Percentiles rank a stretch among this genome's conserved stretches.
Evolutionary conservation across 2,329 filamentous ascomycete species (phyloP).

Genomic region (Sporothrix brasiliensis): DNA sequence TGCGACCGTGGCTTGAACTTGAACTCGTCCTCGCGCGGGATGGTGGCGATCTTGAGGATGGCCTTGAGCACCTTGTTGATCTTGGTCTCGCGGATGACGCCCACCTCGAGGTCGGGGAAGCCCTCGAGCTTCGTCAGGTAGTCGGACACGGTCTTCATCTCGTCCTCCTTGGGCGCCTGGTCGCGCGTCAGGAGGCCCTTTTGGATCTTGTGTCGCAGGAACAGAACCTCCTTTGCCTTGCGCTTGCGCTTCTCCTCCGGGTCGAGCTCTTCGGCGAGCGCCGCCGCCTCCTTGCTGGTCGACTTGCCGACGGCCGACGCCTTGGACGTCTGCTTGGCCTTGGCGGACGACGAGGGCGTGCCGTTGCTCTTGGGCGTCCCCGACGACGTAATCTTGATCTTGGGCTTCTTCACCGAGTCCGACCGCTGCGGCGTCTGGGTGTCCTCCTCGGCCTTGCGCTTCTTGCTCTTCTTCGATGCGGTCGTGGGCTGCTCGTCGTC

Average conservation of each 20-base stretch:
- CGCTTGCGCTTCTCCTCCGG: constrained; percentile 61
- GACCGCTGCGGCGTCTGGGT: constrained; percentile 44
- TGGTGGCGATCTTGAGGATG: constrained; percentile 82
- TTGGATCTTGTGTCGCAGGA: constrained; percentile 90
- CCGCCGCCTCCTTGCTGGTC: constrained; percentile 44
- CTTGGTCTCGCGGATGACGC: constrained; percentile 88
- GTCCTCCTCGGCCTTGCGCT: constrained; percentile 83
- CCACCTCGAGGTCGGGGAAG: constrained; percentile 77
- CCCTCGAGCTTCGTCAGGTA: constrained; percentile 80
- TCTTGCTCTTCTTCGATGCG: constrained; percentile 63
- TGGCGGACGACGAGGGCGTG: constrained; percentile 56
- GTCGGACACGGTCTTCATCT: constrained; percentile 77
- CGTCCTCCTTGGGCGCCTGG: constrained; percentile 79
- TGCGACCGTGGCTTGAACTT: constrained; percentile 84
- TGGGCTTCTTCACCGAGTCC: constrained; percentile 68
- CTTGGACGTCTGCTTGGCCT: constrained; percentile 30
- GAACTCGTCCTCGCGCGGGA: constrained; percentile 87
- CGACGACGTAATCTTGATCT: constrained; percentile 63
- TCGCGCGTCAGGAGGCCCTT: constrained; percentile 89
- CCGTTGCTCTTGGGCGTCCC: constrained; percentile 52
- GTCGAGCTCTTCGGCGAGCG: constrained; percentile 60
- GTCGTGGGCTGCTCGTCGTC: constrained; percentile 47
- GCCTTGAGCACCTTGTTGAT: constrained; percentile 98
- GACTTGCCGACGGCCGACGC: constrained; percentile 23
- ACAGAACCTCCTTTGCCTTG: constrained; percentile 79